Evolutionary conservation across 495 filamentous ascomycete genomes (phyloP).

Genomic region (Chaetomium cochliodes): DNA sequence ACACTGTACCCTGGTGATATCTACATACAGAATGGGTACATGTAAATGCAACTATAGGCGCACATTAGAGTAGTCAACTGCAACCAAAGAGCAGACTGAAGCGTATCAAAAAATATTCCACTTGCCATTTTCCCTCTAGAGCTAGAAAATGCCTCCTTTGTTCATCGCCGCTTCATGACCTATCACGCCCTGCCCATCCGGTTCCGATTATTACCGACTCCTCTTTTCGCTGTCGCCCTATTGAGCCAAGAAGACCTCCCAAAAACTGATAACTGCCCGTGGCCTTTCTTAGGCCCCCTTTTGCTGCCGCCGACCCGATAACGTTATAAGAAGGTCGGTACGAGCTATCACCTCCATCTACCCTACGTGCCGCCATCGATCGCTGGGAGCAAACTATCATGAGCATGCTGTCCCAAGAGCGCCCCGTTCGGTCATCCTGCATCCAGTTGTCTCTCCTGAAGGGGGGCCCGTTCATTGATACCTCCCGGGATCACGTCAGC

Average conservation of each 20-base stretch:
- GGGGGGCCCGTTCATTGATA: no score
- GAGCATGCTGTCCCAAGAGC: neutral
- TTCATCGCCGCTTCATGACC: no score
- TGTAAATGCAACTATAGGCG: no score
- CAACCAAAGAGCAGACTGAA: neutral
- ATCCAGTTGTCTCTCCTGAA: neutral
- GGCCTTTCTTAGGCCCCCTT: neutral
- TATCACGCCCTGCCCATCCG: neutral
- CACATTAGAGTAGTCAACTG: no score
- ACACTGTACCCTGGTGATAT: no score
- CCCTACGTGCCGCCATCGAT: neutral
- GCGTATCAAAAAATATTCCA: neutral
- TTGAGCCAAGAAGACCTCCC: neutral
- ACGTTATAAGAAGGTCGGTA: constrained; percentile 4
- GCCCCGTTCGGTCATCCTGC: neutral
- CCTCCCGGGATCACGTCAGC: neutral
- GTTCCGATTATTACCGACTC: neutral
- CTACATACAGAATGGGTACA: no score
- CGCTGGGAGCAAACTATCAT: neutral
- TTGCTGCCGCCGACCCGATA: neutral
- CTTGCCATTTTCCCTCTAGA: neutral
- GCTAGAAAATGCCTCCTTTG: neutral
- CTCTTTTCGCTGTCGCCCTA: neutral
- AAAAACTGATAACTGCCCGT: constrained; percentile 5
- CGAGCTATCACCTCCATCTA: neutral